A percentile compares a stretch with the other conserved stretches of the same genome.
Conservation (phyloP, 2,329 filamentous ascomycete genomes). For the Talaromyces marneffei region DNA sequence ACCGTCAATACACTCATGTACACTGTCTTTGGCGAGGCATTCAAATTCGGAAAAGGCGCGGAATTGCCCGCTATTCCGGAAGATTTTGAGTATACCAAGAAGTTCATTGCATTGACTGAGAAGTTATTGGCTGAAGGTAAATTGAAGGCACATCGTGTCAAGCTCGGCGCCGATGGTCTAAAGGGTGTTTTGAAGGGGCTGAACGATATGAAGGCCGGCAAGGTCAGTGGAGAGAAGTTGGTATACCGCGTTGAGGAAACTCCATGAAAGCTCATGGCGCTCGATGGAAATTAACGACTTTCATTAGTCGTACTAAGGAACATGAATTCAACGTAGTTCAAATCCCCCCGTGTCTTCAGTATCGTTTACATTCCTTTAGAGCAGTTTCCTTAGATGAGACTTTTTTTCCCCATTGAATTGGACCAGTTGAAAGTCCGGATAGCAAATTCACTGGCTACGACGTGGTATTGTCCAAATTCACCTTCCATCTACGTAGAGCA, state of each 20-base stretch:
- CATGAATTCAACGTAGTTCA: too few relatives aligned
- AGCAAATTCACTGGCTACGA: too few relatives aligned
- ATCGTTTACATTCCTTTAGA: too few relatives aligned
- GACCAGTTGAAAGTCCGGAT: too few relatives aligned
- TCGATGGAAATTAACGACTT: neutral
- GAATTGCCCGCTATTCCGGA: neutral
- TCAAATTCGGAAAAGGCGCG: slow-evolving; percentile 18
- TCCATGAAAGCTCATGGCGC: neutral
- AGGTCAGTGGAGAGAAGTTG: slow-evolving; percentile 19
- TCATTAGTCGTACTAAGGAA: too few relatives aligned
- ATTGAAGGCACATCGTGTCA: slow-evolving; percentile 35
- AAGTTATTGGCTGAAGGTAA: slow-evolving; percentile 21
- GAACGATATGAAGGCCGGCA: slow-evolving; percentile 15
- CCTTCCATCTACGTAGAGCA: too few relatives aligned
- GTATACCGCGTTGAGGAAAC: slow-evolving; percentile 11
- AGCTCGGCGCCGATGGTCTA: slow-evolving; percentile 30
- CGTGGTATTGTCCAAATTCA: too few relatives aligned
- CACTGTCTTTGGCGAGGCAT: slow-evolving; percentile 17
- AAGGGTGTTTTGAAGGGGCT: slow-evolving; percentile 20
- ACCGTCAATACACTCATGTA: slow-evolving; percentile 18
- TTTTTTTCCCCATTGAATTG: too few relatives aligned
- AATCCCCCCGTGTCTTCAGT: too few relatives aligned
- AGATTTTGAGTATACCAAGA: slow-evolving; percentile 21
- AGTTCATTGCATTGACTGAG: slow-evolving; percentile 34
- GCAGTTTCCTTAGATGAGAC: too few relatives aligned